Evolutionary conservation across 2,329 filamentous ascomycete genomes (phyloP).

Genomic region (Whalleya microplaca): DNA sequence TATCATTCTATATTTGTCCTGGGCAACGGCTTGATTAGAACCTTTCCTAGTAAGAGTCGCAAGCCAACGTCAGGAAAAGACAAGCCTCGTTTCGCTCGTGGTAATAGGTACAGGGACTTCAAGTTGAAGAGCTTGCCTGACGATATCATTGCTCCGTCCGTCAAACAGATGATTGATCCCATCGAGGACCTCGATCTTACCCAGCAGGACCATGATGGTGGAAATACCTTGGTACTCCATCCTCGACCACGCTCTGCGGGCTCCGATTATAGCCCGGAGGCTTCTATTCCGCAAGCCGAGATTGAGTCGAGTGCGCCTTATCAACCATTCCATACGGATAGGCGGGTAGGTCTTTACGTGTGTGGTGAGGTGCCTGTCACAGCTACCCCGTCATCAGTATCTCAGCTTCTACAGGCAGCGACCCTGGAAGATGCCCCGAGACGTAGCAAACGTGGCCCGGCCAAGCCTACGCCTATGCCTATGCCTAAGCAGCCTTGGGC

Average conservation of each 20-base stretch:
- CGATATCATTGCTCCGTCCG: conserved; percentile 58
- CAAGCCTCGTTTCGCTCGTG: conserved; percentile 56
- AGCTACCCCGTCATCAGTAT: conserved; percentile 40
- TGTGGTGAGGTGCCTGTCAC: conserved; percentile 46
- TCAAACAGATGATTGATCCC: conserved; percentile 59
- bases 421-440: conserved; percentile 46
- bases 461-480: conserved; percentile 21
- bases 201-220: conserved; percentile 57
- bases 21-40: conserved; percentile 67
- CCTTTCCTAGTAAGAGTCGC: conserved; percentile 64
- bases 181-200: conserved; percentile 60
- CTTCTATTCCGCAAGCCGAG: conserved; percentile 75
- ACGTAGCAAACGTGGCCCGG: conserved; percentile 38
- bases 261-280: conserved; percentile 56
- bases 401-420: conserved; percentile 46
- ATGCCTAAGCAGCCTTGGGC: conserved; percentile 56
- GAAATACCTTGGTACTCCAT: conserved; percentile 57
- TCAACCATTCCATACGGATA: conserved; percentile 93
- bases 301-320: conserved; percentile 96
- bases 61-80: conserved; percentile 57
- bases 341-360: conserved; percentile 77
- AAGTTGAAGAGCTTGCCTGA: conserved; percentile 67
- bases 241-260: conserved; percentile 44
- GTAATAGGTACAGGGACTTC: conserved; percentile 67
- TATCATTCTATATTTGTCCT: conserved; percentile 67